Conservation (phyloP, 106 monocot genomes). For the Amphibolis antarctica region DNA sequence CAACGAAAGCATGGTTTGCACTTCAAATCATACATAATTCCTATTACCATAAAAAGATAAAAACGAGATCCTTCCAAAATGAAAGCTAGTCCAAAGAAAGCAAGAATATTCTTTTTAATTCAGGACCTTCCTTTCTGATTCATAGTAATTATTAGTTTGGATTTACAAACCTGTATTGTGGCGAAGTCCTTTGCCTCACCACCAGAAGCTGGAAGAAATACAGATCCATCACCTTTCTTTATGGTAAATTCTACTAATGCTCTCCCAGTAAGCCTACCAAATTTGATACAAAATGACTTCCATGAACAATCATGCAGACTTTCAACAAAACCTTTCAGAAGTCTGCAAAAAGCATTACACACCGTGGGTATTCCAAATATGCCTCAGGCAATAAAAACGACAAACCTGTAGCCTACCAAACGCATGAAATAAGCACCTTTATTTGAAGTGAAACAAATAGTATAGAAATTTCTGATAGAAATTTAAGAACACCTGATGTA, state of each 20-base stretch:
- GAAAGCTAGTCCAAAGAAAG: no score
- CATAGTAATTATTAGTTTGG: background rate
- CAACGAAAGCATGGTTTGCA: no score
- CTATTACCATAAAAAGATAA: no score
- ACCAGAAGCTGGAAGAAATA: constrained; percentile 75
- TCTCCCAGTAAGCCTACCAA: constrained; percentile 76
- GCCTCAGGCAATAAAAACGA: constrained; percentile 85
- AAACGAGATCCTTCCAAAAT: no score
- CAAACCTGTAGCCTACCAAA: constrained; percentile 83
- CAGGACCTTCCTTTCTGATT: background rate
- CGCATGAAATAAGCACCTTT: no score
- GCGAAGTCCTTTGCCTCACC: constrained; percentile 64
- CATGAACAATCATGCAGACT: background rate
- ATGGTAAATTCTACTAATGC: constrained; percentile 69
- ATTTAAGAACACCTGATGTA: no score
- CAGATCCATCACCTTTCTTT: constrained; percentile 68
- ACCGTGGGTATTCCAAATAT: constrained; percentile 81
- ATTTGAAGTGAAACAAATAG: no score
- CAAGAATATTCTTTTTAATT: no score
- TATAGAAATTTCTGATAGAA: no score
- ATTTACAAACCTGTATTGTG: constrained; percentile 57
- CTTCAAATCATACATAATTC: no score
- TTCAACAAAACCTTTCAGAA: background rate
- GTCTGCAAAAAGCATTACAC: background rate
- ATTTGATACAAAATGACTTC: background rate